These are phyloP conservation scores for Tarenaya hassleriana DNA, from an alignment of 345 rosid species.

Conservation along the genomic window DNA sequence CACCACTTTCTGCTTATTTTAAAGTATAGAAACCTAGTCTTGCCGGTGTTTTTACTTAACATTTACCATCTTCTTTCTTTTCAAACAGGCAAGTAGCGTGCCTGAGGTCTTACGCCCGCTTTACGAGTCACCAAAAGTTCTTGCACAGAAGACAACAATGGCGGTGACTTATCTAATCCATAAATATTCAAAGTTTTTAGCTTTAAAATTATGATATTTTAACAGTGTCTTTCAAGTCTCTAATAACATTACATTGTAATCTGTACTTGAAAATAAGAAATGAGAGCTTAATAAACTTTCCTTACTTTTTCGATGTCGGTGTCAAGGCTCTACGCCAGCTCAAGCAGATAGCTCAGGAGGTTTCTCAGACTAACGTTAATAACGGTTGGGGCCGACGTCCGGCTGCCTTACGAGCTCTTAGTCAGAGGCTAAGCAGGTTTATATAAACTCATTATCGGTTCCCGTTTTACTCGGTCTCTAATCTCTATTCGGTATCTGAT, in stretches of 20 bases:
- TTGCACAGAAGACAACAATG: conserved; percentile 97
- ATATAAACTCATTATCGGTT: conserved; percentile 5
- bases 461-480: not conserved
- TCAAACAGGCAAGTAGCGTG: conserved; percentile 90
- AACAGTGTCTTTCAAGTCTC: conserved; percentile 2
- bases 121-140: conserved; percentile 89
- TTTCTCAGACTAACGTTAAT: conserved; percentile 66
- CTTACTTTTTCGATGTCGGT: not conserved
- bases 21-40: not conserved
- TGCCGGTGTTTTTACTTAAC: not conserved
- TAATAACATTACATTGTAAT: no score
- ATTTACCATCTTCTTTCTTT: conserved; percentile 22
- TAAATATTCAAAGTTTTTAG: not conserved
- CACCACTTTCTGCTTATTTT: not conserved
- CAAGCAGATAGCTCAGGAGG: conserved; percentile 91
- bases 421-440: conserved; percentile 97
- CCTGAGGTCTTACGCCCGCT: conserved; percentile 97
- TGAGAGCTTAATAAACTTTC: no score
- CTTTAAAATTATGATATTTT: not conserved
- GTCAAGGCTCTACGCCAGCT: conserved; percentile 85
- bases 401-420: conserved; percentile 84
- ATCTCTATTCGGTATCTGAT: conserved; percentile 17
- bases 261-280: no score
- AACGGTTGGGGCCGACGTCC: conserved; percentile 95
- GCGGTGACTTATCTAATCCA: conserved; percentile 47